phyloP scores from a whole-genome alignment of 148 eudicot species.

The Persicaria maculosa region DNA sequence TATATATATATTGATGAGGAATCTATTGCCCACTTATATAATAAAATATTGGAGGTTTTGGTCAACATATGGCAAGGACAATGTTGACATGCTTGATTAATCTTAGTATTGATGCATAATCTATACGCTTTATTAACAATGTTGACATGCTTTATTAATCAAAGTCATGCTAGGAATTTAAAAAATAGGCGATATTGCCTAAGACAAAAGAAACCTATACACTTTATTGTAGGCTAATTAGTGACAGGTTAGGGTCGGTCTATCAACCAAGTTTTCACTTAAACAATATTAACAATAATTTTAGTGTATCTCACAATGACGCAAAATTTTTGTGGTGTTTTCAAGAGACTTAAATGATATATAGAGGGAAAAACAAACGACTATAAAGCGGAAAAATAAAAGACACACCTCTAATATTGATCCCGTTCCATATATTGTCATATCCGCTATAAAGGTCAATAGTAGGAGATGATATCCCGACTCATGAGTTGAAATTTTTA shows the following conservation, averaged over 20 bases:
- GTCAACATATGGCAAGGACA: background rate
- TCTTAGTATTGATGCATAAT: slow-evolving; percentile 5
- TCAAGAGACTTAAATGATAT: too few species aligned
- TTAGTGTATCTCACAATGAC: too few species aligned
- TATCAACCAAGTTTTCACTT: background rate
- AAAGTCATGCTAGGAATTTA: slow-evolving; percentile 11
- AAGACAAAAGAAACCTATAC: slow-evolving; percentile 1
- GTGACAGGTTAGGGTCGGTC: background rate
- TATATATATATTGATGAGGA: too few species aligned
- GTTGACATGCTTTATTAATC: background rate
- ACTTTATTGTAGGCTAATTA: background rate
- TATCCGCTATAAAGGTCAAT: too few species aligned
- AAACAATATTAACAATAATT: background rate
- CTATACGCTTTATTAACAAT: background rate
- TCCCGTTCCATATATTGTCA: too few species aligned
- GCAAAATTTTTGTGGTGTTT: too few species aligned
- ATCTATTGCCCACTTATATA: background rate
- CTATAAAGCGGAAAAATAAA: too few species aligned
- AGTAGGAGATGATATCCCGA: too few species aligned
- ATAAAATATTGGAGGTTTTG: slow-evolving; percentile 4
- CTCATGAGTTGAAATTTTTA: too few species aligned
- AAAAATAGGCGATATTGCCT: background rate
- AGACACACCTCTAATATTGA: too few species aligned
- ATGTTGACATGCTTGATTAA: background rate
- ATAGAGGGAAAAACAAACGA: too few species aligned